These are phyloP conservation scores for Toxicodendron radicans DNA, from an alignment of 345 rosid genomes.

Conservation along the genomic window DNA sequence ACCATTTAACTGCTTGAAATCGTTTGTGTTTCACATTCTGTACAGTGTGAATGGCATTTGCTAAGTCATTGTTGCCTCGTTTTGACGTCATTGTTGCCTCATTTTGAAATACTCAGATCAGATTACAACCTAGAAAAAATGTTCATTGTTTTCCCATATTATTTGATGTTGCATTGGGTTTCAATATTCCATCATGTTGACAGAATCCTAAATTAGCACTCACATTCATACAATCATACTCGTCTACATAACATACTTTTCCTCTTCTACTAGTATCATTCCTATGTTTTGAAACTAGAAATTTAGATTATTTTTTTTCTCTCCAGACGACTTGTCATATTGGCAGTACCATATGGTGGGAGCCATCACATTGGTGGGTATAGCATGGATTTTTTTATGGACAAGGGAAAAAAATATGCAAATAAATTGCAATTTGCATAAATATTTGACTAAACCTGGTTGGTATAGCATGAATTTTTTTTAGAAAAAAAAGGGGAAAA, in stretches of 20 bases:
- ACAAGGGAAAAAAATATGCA: not conserved
- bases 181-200: not conserved
- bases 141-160: not conserved
- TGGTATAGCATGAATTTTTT: not conserved
- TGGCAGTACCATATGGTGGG: not conserved
- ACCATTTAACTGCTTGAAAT: not conserved
- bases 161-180: not conserved
- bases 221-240: no score
- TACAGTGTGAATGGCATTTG: not conserved
- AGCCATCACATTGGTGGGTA: not conserved
- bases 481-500: not conserved
- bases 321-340: not conserved
- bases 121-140: not conserved
- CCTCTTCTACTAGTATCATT: not conserved
- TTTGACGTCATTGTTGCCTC: not conserved
- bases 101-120: not conserved
- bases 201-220: not conserved
- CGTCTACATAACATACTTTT: not conserved
- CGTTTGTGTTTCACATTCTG: conserved; percentile 6
- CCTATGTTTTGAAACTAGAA: not conserved
- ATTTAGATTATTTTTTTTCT: not conserved
- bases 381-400: not conserved
- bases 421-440: not conserved
- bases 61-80: not conserved
- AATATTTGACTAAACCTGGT: not conserved